These are phyloP conservation scores for Alternaria rosae DNA, from an alignment of 2,329 filamentous ascomycete species.

Conservation along the genomic window DNA sequence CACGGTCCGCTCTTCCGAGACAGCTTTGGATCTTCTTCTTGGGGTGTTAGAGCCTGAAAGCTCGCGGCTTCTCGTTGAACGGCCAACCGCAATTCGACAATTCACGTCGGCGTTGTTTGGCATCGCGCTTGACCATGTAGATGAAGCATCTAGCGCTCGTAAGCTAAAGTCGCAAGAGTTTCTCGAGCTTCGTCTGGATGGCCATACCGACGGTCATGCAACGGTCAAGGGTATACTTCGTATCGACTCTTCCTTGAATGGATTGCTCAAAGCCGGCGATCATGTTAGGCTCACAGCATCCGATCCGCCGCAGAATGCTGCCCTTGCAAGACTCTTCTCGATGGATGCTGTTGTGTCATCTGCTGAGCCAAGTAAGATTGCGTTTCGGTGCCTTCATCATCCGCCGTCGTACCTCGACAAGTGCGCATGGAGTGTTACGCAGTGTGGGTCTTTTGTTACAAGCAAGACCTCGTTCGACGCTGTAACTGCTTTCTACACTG, in stretches of 20 bases:
- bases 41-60: conserved; percentile 45
- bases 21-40: conserved; percentile 45
- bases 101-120: conserved; percentile 47
- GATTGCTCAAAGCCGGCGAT: conserved; percentile 27
- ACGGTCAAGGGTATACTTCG: conserved; percentile 26
- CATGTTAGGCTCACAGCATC: conserved; percentile 49
- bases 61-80: conserved; percentile 36
- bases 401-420: conserved; percentile 47
- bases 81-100: conserved; percentile 32
- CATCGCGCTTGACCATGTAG: conserved; percentile 53
- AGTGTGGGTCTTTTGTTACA: conserved; percentile 55
- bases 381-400: conserved; percentile 51
- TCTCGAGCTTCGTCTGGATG: conserved; percentile 17
- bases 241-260: conserved; percentile 23
- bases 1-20: conserved; percentile 40
- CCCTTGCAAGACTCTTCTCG: conserved; percentile 34
- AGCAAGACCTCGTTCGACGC: conserved; percentile 52
- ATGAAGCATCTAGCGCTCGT: conserved; percentile 37
- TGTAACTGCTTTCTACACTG: conserved; percentile 39
- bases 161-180: conserved; percentile 15
- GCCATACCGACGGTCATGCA: conserved; percentile 14
- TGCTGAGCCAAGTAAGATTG: conserved; percentile 39
- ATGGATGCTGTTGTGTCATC: conserved; percentile 52
- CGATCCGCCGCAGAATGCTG: conserved; percentile 42
- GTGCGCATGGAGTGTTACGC: conserved; percentile 50